Base-by-base conservation (phyloP, 352 stramenopile species). In the Pythium volutum region DNA sequence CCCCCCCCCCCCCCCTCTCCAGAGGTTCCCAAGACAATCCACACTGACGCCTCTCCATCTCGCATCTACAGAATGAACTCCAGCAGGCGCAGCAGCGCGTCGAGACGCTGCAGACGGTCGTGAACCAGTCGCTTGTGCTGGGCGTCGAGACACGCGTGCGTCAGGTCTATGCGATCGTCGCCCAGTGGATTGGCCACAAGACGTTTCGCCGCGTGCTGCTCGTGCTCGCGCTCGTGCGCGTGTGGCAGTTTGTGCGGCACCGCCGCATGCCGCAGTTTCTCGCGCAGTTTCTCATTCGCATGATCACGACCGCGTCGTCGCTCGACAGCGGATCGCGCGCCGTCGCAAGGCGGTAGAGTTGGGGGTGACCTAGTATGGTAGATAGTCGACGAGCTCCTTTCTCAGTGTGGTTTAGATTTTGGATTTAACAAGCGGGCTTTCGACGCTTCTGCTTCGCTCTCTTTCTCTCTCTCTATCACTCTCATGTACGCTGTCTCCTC, bases 231-330 rank as follows among this genome's bases (percentile, higher is more conserved):
- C 64, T 69, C 2, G 26, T 87, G 23, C 81, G 79, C 15, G 52
- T 77, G 43, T 91, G 79, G 79, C 62, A 73, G 46, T 81, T 85
- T 49, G 14, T 87, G 26, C 73, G 78, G 12, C 66, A 69, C 3
- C 76, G 75, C 31, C 70, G 68, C 23, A 27, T 89, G 49, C 81
- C 81, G 16, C 80, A 88, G 53, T 68, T 89, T 22, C 41, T 88
- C 23, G 82, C 78, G 27, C 77, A 77, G 59, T 53, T 81, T 25
- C 73, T 89, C 41, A 88, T 89, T 47, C 76, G 70, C 46, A 88
- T 73, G 70, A 60, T 91, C 48, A 62, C 66, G 25, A 79, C 72
- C n/a, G 55, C 76, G 10, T 88, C 81, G 41, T 82, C 75, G 15
- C 64, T 87, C 25, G 81, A 88, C 16, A 53, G 45, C 33, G 29